Percentiles rank a stretch among this genome's conserved stretches.
These are phyloP conservation scores for Neocatenulostroma microsporum DNA, from an alignment of 2,329 filamentous ascomycete genomes.

Conservation along the genomic window DNA sequence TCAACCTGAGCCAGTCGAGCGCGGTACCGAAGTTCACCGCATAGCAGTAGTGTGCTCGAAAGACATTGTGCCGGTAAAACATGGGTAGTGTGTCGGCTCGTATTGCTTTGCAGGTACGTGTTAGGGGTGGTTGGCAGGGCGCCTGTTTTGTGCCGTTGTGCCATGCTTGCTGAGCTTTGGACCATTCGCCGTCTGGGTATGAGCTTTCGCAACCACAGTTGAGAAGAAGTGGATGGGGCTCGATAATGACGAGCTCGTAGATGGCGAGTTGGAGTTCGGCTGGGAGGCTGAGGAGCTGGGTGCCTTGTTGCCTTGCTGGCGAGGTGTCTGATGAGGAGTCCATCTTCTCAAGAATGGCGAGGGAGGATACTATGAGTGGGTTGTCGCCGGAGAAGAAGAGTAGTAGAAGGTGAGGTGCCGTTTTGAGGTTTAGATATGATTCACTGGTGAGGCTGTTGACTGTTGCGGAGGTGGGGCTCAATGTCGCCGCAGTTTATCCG, in stretches of 20 bases:
- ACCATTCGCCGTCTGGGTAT: constrained; percentile 9
- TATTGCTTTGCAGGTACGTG: constrained; percentile 7
- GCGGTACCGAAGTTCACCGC: constrained; percentile 9
- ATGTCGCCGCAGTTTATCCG: too few species aligned
- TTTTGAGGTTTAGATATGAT: too few species aligned
- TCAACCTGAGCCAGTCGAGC: not conserved
- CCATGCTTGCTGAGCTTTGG: too few species aligned
- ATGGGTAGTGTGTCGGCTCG: constrained; percentile 17
- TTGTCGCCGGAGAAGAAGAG: too few species aligned
- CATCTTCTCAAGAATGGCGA: too few species aligned
- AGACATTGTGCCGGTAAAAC: constrained; percentile 17
- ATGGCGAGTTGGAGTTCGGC: constrained; percentile 11
- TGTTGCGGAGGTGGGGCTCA: too few species aligned
- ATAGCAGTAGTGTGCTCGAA: constrained; percentile 18
- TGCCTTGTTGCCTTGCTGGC: not conserved
- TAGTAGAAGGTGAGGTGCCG: too few species aligned
- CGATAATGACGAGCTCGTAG: constrained; percentile 18
- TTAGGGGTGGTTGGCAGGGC: constrained; percentile 16
- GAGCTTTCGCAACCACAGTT: constrained; percentile 19
- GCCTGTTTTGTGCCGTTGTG: constrained; percentile 10
- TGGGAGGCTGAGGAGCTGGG: constrained; percentile 11
- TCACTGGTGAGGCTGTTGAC: too few species aligned
- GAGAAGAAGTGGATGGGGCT: constrained; percentile 12
- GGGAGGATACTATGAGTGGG: too few species aligned
- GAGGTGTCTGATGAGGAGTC: too few species aligned